Percentiles rank a stretch among this genome's conserved stretches.
phyloP scores from a whole-genome alignment of 2,329 filamentous ascomycete genomes.

The Paecilomyces niveus region DNA sequence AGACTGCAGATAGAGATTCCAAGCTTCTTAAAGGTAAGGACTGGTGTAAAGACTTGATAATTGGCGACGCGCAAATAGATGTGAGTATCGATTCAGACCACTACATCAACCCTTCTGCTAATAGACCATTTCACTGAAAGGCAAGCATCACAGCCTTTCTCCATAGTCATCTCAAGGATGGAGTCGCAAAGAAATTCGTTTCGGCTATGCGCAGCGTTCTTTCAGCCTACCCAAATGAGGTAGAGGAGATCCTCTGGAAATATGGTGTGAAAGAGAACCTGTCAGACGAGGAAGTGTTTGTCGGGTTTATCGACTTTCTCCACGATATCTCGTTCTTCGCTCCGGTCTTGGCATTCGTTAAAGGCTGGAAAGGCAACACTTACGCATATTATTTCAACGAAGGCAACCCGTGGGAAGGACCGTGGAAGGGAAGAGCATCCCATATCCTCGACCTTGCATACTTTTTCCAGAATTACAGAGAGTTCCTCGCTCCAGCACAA shows the following conservation, averaged over 20 bases:
- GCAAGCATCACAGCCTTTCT: slow-evolving; percentile 23
- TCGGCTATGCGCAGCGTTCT: slow-evolving; percentile 14
- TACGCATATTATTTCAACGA: slow-evolving; percentile 43
- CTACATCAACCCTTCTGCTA: slow-evolving; percentile 3
- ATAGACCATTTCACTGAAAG: slow-evolving; percentile 12
- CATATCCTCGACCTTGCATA: slow-evolving; percentile 43
- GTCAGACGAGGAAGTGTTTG: slow-evolving; percentile 36
- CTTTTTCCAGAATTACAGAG: slow-evolving; percentile 41
- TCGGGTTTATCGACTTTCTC: slow-evolving; percentile 35
- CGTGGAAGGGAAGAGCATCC: slow-evolving; percentile 30
- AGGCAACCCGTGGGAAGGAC: slow-evolving; percentile 41
- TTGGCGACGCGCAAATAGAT: slow-evolving; percentile 44
- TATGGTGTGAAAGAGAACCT: slow-evolving; percentile 34
- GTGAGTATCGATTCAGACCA: slow-evolving; percentile 22
- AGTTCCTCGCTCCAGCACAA: slow-evolving; percentile 28
- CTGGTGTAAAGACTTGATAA: slow-evolving; percentile 42
- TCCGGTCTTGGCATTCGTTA: slow-evolving; percentile 35
- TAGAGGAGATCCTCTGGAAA: slow-evolving; percentile 23
- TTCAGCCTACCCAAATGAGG: slow-evolving; percentile 14
- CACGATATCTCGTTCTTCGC: slow-evolving; percentile 43
- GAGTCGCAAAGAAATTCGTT: slow-evolving; percentile 16
- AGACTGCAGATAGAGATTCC: slow-evolving; percentile 14
- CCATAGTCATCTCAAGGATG: slow-evolving; percentile 13
- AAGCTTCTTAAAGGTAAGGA: slow-evolving; percentile 32
- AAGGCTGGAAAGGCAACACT: slow-evolving; percentile 24